These are phyloP conservation scores for Mycena belliarum DNA, from an alignment of 768 basidiomycete species.

Conservation along the genomic window DNA sequence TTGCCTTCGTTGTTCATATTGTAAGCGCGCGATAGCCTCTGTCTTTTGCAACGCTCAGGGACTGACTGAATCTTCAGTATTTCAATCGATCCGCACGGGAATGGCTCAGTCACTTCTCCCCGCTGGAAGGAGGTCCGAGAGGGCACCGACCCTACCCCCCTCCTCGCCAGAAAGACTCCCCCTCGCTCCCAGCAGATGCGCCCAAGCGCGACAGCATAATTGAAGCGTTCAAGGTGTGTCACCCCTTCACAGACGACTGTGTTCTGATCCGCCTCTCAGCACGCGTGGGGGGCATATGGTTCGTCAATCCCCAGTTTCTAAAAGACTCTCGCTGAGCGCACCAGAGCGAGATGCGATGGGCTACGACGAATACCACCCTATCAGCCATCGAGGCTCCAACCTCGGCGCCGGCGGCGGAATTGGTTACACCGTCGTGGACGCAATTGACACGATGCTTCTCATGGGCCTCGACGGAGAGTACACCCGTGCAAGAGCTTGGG, in stretches of 20 bases:
- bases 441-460: constrained; percentile 69
- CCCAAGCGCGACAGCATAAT: constrained; percentile 69
- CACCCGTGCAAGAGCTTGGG: too few species aligned
- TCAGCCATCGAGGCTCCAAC: constrained; percentile 58
- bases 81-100: neutral
- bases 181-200: constrained; percentile 47
- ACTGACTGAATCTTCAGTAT: neutral
- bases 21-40: neutral
- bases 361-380: constrained; percentile 88
- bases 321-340: neutral
- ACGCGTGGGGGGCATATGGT: constrained; percentile 88
- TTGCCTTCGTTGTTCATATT: neutral
- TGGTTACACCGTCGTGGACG: constrained; percentile 74
- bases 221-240: constrained; percentile 72
- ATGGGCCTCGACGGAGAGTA: constrained; percentile 76
- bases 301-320: constrained; percentile 9
- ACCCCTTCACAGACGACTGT: neutral
- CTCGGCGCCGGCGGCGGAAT: constrained; percentile 60
- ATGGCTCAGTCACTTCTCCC: neutral
- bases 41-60: too few species aligned
- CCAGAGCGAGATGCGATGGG: constrained; percentile 89
- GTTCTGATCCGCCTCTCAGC: constrained; percentile 41
- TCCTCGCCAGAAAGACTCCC: neutral
- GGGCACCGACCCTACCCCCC: neutral
- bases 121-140: neutral